Base-by-base conservation (phyloP, 73 alveolate genomes). In the Paramecium caudatum region DNA sequence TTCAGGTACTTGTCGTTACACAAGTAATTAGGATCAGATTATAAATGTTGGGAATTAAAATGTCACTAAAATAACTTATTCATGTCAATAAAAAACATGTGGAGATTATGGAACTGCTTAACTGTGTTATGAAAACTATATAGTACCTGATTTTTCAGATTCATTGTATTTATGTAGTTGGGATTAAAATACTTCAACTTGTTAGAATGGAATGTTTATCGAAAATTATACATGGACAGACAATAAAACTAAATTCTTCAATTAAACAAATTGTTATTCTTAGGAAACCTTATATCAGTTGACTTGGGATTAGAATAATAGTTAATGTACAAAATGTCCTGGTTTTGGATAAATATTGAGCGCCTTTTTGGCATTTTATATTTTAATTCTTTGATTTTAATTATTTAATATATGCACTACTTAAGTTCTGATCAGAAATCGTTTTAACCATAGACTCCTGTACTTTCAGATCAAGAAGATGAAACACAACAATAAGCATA, bases 381-480 rank as follows among this genome's bases (percentile, higher is more conserved):
- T 55, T 13, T 32, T 32, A 50, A 55, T 9, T 55, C n/a, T 27
- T 27, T 55, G 23, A 55, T 55, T 55, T 50, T 49, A 13, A 55
- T 23, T 55, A 55, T 17, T 27, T 0, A 55, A 55, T 55, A 9
- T 23, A 55, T 55, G 80, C 23, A 9, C 13, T 27, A 55, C 30
- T 23, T 27, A 55, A 9, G 46, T 27, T 16, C 80, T 55, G 80
- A 55, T 55, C 13, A 21, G 30, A 55, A 55, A 17, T 1, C 12
- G 23, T 2, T 55, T 21, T 16, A 55, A 55, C 23, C 30, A 27
- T 3, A 0, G 25, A 65, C 83, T 7, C 83, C 83, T 25, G 32
- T 65, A 32, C 34, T 65, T 32, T 65, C 83, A 13, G 83, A 65
- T n/a, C 15, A 8, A 65, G 83, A 65, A 36, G 47, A 65, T 10